Percentiles rank a stretch among this genome's conserved stretches.
phyloP scores from a whole-genome alignment of 768 basidiomycete species.

The Lentinula raphanica region DNA sequence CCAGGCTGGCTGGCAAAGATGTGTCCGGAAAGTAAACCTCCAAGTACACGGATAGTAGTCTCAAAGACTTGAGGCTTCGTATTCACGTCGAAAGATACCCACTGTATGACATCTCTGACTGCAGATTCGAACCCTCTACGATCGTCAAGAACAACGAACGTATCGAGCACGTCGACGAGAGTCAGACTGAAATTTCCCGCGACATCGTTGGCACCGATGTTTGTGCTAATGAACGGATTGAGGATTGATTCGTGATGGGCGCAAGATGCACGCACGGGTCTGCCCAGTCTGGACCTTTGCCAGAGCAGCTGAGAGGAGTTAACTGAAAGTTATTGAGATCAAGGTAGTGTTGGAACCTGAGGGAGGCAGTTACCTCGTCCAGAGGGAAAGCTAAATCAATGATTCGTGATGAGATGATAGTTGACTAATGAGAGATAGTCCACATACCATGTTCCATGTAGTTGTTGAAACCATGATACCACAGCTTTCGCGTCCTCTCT shows the following conservation, averaged over 20 bases:
- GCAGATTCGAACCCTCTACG: conserved; percentile 76
- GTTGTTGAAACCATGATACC: conserved; percentile 86
- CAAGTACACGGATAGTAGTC: conserved; percentile 90
- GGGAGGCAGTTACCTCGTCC: conserved; percentile 58
- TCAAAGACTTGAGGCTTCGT: conserved; percentile 98
- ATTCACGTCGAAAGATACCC: conserved; percentile 89
- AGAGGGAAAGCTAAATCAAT: conserved; percentile 69
- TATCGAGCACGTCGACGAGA: conserved; percentile 78
- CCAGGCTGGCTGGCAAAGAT: conserved; percentile 65
- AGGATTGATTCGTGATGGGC: conserved; percentile 3
- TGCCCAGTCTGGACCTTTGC: conserved; percentile 82
- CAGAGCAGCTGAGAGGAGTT: conserved; percentile 82
- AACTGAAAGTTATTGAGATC: conserved; percentile 41
- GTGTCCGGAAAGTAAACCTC: conserved; percentile 84
- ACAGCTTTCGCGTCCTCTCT: conserved; percentile 68
- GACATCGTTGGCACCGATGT: conserved; percentile 85
- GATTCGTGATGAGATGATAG: conserved; percentile 10
- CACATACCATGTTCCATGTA: conserved; percentile 80
- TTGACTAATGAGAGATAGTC: conserved; percentile 1
- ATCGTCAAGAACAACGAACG: conserved; percentile 84
- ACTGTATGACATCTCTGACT: conserved; percentile 72
- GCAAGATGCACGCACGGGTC: conserved; percentile 55
- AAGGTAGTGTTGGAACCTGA: background rate
- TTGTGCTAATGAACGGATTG: conserved; percentile 37
- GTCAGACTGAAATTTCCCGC: conserved; percentile 90